Base-by-base conservation (phyloP, 2,329 filamentous ascomycete species). In the Penicillium sp. region DNA sequence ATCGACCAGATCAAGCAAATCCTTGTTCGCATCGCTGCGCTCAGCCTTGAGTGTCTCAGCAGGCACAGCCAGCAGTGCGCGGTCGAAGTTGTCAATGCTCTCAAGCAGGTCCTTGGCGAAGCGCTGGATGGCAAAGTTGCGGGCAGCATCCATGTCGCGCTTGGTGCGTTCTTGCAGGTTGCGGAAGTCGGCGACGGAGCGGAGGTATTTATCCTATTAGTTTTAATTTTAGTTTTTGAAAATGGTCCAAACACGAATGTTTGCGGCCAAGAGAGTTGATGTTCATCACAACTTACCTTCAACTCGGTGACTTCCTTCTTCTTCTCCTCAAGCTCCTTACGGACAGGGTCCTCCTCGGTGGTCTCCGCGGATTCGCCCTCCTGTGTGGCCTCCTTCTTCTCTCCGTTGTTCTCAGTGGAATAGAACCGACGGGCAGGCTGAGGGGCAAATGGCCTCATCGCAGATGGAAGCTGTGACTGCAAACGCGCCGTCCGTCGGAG, bases 101-200 rank as follows among this genome's bases (percentile, higher is more conserved):
- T 98, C 93, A 60, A 97, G 82, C 39, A 98, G 84, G 73, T 98
- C 93, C 71, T 89, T 86, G 65, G 91, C 89, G 73, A 98, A 97
- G 59, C 85, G 76, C 69, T 95, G 89, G 64, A 98, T 93, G 64
- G 91, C 93, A 63, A 95, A 98, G 73, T 95, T 88, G 61, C 85
- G 85, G 18, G 91, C 88, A 18, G 81, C 74, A 72, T 93, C 88
- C 68, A 94, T 85, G 60, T 98, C 93, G 66, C 93, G 89, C 69
- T 85, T 81, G 38, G 89, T 95, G 66, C 93, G 88, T 66, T 96
- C 89, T 76, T 97, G 91, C 44, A 98, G 86, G 75, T 97, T 98
- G 68, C 89, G 89, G 81, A 94, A 97, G 64, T 98, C 93, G 73
- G 93, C 93, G 56, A 97, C 84, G 47, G 87, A 86, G 68, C 93